Evolutionary conservation across 2,329 filamentous ascomycete species (phyloP).

Genomic region (Penicillium sp.): DNA sequence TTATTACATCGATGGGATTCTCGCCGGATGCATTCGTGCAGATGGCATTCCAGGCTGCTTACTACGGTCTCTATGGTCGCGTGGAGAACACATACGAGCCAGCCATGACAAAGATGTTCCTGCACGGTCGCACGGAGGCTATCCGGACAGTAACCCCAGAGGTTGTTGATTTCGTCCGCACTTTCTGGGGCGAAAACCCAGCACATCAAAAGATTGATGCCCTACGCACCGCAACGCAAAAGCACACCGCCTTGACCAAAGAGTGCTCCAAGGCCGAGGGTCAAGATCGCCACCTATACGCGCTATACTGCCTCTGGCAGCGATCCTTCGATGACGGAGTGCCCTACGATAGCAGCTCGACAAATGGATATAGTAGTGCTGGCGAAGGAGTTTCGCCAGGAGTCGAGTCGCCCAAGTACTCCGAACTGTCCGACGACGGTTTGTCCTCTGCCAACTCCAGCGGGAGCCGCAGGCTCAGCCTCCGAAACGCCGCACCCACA

Average conservation of each 20-base stretch:
- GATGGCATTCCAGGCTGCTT: constrained; percentile 98
- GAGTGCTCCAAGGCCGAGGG: constrained; percentile 86
- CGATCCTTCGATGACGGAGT: constrained; percentile 71
- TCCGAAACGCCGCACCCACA: constrained; percentile 41
- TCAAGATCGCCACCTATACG: constrained; percentile 88
- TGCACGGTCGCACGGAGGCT: constrained; percentile 91
- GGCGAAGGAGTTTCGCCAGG: too few relatives aligned
- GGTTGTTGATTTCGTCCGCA: constrained; percentile 80
- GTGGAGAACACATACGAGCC: constrained; percentile 96
- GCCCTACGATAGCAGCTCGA: constrained; percentile 47
- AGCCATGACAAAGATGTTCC: constrained; percentile 92
- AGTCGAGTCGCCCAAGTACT: constrained; percentile 25
- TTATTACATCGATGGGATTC: constrained; percentile 94
- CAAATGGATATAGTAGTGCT: constrained; percentile 63
- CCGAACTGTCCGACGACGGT: constrained; percentile 42
- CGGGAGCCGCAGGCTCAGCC: constrained; percentile 55
- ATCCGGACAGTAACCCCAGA: constrained; percentile 80
- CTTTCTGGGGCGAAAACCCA: constrained; percentile 90
- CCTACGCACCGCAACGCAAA: constrained; percentile 74
- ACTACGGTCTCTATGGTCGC: constrained; percentile 91
- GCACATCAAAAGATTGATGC: constrained; percentile 78
- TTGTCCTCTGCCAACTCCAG: constrained; percentile 34
- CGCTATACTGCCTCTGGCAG: constrained; percentile 92
- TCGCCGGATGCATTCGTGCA: constrained; percentile 97
- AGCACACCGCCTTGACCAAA: constrained; percentile 72